Conservation (phyloP, 495 filamentous ascomycete genomes). For the Aspergillus affinis region DNA sequence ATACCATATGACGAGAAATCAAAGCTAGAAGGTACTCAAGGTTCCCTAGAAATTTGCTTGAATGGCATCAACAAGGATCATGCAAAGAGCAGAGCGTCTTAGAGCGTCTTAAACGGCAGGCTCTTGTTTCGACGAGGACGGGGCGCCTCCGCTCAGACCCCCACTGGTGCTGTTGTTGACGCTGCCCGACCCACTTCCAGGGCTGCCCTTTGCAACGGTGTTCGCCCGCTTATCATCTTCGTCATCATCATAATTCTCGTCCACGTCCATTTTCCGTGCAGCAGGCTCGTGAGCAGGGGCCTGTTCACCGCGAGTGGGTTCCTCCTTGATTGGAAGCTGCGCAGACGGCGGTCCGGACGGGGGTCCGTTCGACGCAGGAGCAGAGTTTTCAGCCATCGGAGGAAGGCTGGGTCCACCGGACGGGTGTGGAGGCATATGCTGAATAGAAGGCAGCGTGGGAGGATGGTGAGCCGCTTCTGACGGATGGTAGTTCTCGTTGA, state of each 20-base stretch:
- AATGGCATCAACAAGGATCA: background rate
- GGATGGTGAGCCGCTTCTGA: conserved; percentile 90
- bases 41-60: background rate
- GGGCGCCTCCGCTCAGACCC: conserved; percentile 28
- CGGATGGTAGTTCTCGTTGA: conserved; percentile 78
- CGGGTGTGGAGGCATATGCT: conserved; percentile 65
- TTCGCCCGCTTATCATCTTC: conserved; percentile 69
- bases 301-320: conserved; percentile 52
- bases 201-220: conserved; percentile 40
- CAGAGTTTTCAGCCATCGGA: conserved; percentile 56
- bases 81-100: too few relatives aligned
- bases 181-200: conserved; percentile 38
- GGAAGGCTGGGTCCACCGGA: conserved; percentile 47
- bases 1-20: background rate
- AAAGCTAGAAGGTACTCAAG: too few relatives aligned
- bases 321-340: conserved; percentile 45
- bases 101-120: conserved; percentile 26
- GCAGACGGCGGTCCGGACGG: conserved; percentile 48
- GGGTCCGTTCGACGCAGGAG: conserved; percentile 61
- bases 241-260: conserved; percentile 94
- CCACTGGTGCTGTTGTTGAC: conserved; percentile 31
- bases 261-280: conserved; percentile 92
- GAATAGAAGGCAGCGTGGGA: conserved; percentile 67
- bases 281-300: conserved; percentile 72
- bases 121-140: conserved; percentile 37